These are phyloP conservation scores for Amphicarpaea edgeworthii DNA, from an alignment of 306 rosid genomes.

Conservation along the genomic window DNA sequence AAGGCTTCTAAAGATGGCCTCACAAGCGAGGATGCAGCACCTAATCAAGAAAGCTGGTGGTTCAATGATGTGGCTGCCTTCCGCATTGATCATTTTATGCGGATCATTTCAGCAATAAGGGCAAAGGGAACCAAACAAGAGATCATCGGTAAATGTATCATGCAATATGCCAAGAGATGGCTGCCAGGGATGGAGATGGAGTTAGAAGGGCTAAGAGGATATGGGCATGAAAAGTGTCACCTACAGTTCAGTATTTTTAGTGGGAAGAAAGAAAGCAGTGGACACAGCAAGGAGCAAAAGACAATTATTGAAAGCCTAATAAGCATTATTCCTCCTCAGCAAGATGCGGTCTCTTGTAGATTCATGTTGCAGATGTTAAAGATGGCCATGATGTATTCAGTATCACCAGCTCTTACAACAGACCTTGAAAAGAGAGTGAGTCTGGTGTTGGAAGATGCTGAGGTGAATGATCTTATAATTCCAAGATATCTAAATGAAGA, in stretches of 20 bases:
- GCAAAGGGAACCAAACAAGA: slow-evolving; percentile 75
- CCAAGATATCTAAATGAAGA: slow-evolving; percentile 75
- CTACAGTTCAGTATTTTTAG: slow-evolving; percentile 67
- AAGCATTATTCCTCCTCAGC: slow-evolving; percentile 83
- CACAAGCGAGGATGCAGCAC: slow-evolving; percentile 45
- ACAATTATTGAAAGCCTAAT: slow-evolving; percentile 76
- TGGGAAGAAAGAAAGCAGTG: slow-evolving; percentile 56
- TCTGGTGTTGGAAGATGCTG: slow-evolving; percentile 84
- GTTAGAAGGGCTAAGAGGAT: slow-evolving; percentile 75
- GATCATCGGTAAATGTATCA: slow-evolving; percentile 73
- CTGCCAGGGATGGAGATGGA: slow-evolving; percentile 71
- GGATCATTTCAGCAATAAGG: slow-evolving; percentile 69
- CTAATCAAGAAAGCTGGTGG: slow-evolving; percentile 74
- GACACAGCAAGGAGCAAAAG: slow-evolving; percentile 73
- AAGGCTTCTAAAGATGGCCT: slow-evolving; percentile 70
- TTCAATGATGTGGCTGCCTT: slow-evolving; percentile 59
- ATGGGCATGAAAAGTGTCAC: slow-evolving; percentile 69
- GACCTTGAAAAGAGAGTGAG: slow-evolving; percentile 92
- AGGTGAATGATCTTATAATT: slow-evolving; percentile 81
- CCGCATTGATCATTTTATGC: slow-evolving; percentile 73
- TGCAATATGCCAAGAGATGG: slow-evolving; percentile 83
- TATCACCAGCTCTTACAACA: slow-evolving; percentile 80
- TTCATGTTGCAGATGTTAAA: slow-evolving; percentile 80
- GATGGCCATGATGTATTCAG: slow-evolving; percentile 86
- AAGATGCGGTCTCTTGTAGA: slow-evolving; percentile 82